Conservation (phyloP, 2,329 filamentous ascomycete species). For the Clonostachys rosea region DNA sequence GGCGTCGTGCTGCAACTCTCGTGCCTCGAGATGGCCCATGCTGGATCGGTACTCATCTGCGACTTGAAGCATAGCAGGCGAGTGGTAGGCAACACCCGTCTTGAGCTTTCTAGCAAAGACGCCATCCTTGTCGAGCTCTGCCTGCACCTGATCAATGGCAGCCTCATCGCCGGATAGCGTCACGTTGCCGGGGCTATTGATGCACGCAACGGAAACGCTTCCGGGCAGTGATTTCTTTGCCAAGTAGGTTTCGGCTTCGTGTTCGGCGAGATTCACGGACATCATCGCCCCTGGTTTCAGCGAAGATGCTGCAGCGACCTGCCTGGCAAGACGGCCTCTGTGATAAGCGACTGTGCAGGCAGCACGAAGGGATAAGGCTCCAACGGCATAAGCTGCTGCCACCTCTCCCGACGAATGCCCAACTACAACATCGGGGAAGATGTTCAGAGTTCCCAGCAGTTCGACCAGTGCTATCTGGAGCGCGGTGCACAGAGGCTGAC, state of each 20-base stretch:
- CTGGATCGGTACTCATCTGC: conserved; percentile 10
- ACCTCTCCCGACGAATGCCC: conserved; percentile 35
- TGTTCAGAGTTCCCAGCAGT: conserved; percentile 19
- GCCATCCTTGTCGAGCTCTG: not conserved
- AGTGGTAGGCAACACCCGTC: conserved; percentile 10
- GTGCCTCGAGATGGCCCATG: not conserved
- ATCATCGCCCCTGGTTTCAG: conserved; percentile 1
- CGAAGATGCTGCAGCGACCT: too few species aligned
- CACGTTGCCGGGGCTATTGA: conserved; percentile 7
- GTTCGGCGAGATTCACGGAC: conserved; percentile 1
- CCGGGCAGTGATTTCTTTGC: not conserved
- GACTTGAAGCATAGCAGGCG: conserved; percentile 8
- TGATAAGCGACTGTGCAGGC: conserved; percentile 1
- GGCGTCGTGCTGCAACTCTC: not conserved
- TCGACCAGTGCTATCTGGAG: conserved; percentile 21
- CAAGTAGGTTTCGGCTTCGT: not conserved
- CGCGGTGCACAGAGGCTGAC: conserved; percentile 14
- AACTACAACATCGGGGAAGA: conserved; percentile 21
- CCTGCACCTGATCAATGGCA: conserved; percentile 3
- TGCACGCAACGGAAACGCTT: conserved; percentile 1
- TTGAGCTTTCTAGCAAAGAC: conserved; percentile 8
- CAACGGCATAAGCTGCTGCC: conserved; percentile 25
- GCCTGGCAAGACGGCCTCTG: not conserved
- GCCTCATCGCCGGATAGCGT: conserved; percentile 5
- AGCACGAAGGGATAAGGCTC: conserved; percentile 6